phyloP scores from a whole-genome alignment of 306 rosid species.

The Leucaena leucocephala region DNA sequence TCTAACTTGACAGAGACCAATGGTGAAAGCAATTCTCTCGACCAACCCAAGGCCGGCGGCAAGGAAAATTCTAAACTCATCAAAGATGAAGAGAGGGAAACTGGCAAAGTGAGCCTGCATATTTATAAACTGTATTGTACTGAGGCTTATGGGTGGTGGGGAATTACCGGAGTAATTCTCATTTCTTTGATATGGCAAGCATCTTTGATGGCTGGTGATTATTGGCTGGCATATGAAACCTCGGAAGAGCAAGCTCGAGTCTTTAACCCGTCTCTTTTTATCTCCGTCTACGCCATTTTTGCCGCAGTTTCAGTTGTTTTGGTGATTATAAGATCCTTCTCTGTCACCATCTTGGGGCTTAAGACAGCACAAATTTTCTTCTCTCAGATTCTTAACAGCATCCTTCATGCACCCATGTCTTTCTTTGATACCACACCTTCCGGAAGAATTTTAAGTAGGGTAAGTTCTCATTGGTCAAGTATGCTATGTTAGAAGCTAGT shows the following conservation, averaged over 20 bases:
- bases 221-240: conserved; percentile 94
- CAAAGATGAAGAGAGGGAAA: conserved; percentile 92
- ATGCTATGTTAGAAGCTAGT: background rate
- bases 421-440: conserved; percentile 99
- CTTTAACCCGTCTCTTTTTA: conserved; percentile 64
- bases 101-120: conserved; percentile 76
- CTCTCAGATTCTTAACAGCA: conserved; percentile 69
- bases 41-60: conserved; percentile 47
- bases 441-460: conserved; percentile 92
- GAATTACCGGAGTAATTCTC: conserved; percentile 52
- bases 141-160: conserved; percentile 95
- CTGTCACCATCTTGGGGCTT: conserved; percentile 63
- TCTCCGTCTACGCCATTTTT: conserved; percentile 59
- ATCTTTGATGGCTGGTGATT: conserved; percentile 72
- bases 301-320: conserved; percentile 49
- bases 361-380: conserved; percentile 79
- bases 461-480: conserved; percentile 41
- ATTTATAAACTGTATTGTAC: conserved; percentile 85
- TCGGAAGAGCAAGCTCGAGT: conserved; percentile 57
- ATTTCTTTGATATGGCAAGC: conserved; percentile 79
- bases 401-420: conserved; percentile 96
- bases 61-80: conserved; percentile 80
- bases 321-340: conserved; percentile 53
- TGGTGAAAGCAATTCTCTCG: conserved; percentile 59
- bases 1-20: conserved; percentile 47